A percentile compares a stretch with the other conserved stretches of the same genome.
Conservation (phyloP, 2,329 filamentous ascomycete genomes). For the Torrubiellomyces zombiae region DNA sequence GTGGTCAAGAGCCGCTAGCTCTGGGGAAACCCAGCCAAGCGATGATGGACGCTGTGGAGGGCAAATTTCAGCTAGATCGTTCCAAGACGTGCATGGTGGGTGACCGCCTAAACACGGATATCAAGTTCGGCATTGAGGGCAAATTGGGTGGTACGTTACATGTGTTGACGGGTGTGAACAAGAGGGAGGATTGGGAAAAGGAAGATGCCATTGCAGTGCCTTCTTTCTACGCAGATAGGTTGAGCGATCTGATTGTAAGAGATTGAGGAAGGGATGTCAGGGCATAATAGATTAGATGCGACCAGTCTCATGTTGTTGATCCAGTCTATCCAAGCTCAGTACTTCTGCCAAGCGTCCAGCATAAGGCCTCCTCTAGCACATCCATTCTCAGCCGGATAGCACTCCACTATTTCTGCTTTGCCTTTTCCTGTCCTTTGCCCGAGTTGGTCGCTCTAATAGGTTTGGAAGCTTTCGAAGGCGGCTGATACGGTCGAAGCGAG, state of each 20-base stretch:
- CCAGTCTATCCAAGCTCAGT: too few relatives aligned
- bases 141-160: conserved; percentile 79
- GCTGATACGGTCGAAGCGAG: conserved; percentile 24
- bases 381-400: conserved; percentile 1
- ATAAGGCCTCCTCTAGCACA: too few relatives aligned
- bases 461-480: conserved; percentile 22
- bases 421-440: conserved; percentile 25
- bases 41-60: conserved; percentile 98
- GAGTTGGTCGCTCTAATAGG: conserved; percentile 34
- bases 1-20: conserved; percentile 51
- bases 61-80: conserved; percentile 80
- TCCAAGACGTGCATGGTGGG: conserved; percentile 87
- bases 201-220: conserved; percentile 54
- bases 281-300: too few relatives aligned
- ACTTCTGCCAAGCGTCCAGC: too few relatives aligned
- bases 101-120: conserved; percentile 86
- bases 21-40: conserved; percentile 93
- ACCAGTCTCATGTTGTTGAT: too few relatives aligned
- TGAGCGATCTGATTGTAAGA: conserved; percentile 69
- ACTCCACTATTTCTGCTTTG: conserved; percentile 15
- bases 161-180: conserved; percentile 78
- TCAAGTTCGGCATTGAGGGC: conserved; percentile 85
- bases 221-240: conserved; percentile 64
- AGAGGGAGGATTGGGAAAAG: conserved; percentile 68
- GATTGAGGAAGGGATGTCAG: too few relatives aligned